phyloP scores from a whole-genome alignment of 169 alveolate genomes.

The Babesia ovis region DNA sequence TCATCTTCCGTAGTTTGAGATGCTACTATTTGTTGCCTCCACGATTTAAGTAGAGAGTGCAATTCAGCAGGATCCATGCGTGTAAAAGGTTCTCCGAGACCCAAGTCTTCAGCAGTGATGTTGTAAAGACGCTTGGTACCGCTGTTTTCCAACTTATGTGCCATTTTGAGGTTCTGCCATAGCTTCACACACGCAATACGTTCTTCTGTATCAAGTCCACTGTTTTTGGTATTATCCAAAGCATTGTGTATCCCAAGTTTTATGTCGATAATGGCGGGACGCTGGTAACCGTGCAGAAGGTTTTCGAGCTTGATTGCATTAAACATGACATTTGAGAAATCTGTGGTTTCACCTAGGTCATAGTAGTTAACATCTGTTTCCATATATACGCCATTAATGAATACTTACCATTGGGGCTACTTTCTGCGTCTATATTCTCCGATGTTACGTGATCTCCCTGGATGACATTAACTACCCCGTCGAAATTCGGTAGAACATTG shows the following conservation, averaged over 20 bases:
- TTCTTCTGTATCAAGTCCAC: background rate
- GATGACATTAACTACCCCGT: constrained; percentile 31
- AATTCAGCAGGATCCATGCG: constrained; percentile 34
- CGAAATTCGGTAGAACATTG: constrained; percentile 34
- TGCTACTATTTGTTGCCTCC: constrained; percentile 68
- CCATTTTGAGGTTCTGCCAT: constrained; percentile 29
- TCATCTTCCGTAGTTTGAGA: constrained; percentile 60
- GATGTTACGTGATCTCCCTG: background rate
- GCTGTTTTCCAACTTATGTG: constrained; percentile 1
- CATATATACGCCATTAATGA: background rate
- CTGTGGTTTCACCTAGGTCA: background rate
- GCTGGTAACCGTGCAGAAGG: constrained; percentile 27
- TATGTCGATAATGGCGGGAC: constrained; percentile 64
- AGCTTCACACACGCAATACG: constrained; percentile 28
- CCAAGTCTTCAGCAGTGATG: constrained; percentile 53
- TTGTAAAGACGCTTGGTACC: constrained; percentile 30
- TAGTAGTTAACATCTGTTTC: constrained; percentile 4
- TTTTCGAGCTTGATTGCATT: constrained; percentile 52
- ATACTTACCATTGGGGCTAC: background rate
- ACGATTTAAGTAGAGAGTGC: constrained; percentile 43
- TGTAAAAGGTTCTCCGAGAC: constrained; percentile 44
- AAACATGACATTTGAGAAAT: background rate
- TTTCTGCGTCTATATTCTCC: background rate
- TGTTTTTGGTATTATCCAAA: constrained; percentile 8
- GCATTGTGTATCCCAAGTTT: constrained; percentile 60